Percentiles rank a stretch among this genome's conserved stretches.
phyloP scores from a whole-genome alignment of 345 rosid species.

The Euclidium syriacum region DNA sequence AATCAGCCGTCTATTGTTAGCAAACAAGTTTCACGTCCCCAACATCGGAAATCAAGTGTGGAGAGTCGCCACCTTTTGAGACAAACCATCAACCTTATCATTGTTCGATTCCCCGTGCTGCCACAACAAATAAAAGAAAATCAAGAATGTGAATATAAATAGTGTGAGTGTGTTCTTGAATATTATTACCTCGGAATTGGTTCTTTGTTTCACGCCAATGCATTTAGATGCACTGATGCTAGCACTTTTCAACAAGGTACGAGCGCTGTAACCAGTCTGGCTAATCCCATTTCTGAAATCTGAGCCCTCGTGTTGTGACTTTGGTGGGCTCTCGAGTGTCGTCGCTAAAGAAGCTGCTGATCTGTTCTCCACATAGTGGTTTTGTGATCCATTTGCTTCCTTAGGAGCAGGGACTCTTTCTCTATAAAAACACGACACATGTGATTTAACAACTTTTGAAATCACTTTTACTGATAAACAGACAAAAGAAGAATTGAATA shows the following conservation, averaged over 20 bases:
- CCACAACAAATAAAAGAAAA: no score
- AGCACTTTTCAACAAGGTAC: slow-evolving; percentile 83
- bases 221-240: slow-evolving; percentile 97
- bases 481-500: not conserved
- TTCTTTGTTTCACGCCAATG: slow-evolving; percentile 45
- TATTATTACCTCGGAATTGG: slow-evolving; percentile 44
- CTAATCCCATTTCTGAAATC: slow-evolving; percentile 22
- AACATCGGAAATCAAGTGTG: slow-evolving; percentile 35
- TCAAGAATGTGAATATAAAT: not conserved
- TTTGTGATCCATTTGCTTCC: slow-evolving; percentile 36
- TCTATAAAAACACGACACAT: slow-evolving; percentile 33
- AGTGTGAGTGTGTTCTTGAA: not conserved
- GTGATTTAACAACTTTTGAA: not conserved
- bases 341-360: slow-evolving; percentile 46
- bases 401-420: slow-evolving; percentile 78
- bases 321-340: slow-evolving; percentile 46
- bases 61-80: slow-evolving; percentile 52
- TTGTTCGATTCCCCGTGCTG: slow-evolving; percentile 52
- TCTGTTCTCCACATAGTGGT: slow-evolving; percentile 35
- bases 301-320: slow-evolving; percentile 34
- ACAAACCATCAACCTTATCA: slow-evolving; percentile 47
- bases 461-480: not conserved
- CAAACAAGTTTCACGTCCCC: slow-evolving; percentile 14
- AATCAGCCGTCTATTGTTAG: slow-evolving; percentile 13
- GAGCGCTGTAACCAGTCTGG: slow-evolving; percentile 46